These are phyloP conservation scores for Heliamphora exappendiculata DNA, from an alignment of 148 eudicot genomes.

Conservation along the genomic window DNA sequence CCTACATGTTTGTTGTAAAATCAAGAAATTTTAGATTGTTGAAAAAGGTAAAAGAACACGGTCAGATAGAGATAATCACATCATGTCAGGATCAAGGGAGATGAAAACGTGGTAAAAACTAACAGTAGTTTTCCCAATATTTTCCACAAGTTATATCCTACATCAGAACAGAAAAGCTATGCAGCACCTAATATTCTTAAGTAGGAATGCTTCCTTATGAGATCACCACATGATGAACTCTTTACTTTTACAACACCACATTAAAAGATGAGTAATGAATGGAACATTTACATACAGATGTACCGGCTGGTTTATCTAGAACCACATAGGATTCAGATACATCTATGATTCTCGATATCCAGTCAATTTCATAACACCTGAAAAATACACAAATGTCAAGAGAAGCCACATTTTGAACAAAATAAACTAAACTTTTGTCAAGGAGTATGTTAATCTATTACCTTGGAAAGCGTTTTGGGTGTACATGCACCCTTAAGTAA, in stretches of 20 bases:
- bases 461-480: constrained; percentile 96
- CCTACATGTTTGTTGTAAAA: not conserved
- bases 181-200: not conserved
- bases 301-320: constrained; percentile 94
- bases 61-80: not conserved
- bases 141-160: not conserved
- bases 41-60: not conserved
- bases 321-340: constrained; percentile 80
- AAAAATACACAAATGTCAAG: constrained; percentile 16
- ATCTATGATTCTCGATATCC: constrained; percentile 83
- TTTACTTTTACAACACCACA: not conserved
- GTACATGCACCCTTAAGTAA: constrained; percentile 90
- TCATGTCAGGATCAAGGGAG: not conserved
- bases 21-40: not conserved
- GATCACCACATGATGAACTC: not conserved
- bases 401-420: not conserved
- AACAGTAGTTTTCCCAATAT: not conserved
- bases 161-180: not conserved
- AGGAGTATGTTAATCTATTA: constrained; percentile 18
- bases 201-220: not conserved
- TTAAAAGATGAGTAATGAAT: not conserved
- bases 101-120: not conserved
- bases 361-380: constrained; percentile 97
- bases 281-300: constrained; percentile 61
- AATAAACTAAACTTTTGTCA: not conserved